These are phyloP conservation scores for Termitomyces sp. DNA, from an alignment of 768 basidiomycete genomes.

Conservation along the genomic window DNA sequence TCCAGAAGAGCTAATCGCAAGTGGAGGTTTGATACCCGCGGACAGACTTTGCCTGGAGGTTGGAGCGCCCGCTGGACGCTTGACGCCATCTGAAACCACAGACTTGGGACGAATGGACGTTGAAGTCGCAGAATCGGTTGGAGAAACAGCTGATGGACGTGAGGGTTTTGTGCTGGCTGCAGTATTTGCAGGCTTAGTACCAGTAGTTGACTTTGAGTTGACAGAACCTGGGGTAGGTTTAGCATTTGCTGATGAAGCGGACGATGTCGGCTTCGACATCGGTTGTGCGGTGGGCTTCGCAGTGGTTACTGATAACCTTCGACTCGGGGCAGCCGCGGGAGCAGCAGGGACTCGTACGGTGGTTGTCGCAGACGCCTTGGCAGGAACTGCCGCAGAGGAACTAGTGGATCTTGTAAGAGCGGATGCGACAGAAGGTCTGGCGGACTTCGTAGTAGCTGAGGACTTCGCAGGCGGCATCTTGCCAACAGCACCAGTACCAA, in stretches of 20 bases:
- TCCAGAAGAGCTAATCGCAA: slow-evolving; percentile 20
- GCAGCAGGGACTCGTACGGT: slow-evolving; percentile 25
- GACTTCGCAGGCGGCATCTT: slow-evolving; percentile 44
- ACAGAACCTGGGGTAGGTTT: slow-evolving; percentile 31
- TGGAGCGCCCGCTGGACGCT: slow-evolving; percentile 33
- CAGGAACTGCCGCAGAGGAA: slow-evolving; percentile 27
- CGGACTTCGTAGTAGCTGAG: slow-evolving; percentile 11
- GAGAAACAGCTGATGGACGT: slow-evolving; percentile 53
- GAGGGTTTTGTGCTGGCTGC: slow-evolving; percentile 27
- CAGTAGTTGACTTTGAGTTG: slow-evolving; percentile 12
- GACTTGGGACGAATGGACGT: slow-evolving; percentile 54
- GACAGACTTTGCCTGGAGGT: slow-evolving; percentile 39
- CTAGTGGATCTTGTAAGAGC: slow-evolving; percentile 33
- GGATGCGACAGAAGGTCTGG: slow-evolving; percentile 20
- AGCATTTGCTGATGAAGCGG: slow-evolving; percentile 35
- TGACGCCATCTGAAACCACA: slow-evolving; percentile 61
- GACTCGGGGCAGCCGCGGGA: slow-evolving; percentile 29
- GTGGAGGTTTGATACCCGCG: slow-evolving; percentile 26
- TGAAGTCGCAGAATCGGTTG: slow-evolving; percentile 47
- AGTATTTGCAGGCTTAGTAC: not conserved
- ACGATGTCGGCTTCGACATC: slow-evolving; percentile 29
- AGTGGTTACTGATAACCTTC: slow-evolving; percentile 42
- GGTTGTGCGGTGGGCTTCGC: slow-evolving; percentile 29
- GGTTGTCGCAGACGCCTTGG: slow-evolving; percentile 33
- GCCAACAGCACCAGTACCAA: slow-evolving; percentile 47